A percentile compares a stretch with the other conserved stretches of the same genome.
These are phyloP conservation scores for Eucalyptus marginata DNA, from an alignment of 345 rosid species.

Conservation along the genomic window DNA sequence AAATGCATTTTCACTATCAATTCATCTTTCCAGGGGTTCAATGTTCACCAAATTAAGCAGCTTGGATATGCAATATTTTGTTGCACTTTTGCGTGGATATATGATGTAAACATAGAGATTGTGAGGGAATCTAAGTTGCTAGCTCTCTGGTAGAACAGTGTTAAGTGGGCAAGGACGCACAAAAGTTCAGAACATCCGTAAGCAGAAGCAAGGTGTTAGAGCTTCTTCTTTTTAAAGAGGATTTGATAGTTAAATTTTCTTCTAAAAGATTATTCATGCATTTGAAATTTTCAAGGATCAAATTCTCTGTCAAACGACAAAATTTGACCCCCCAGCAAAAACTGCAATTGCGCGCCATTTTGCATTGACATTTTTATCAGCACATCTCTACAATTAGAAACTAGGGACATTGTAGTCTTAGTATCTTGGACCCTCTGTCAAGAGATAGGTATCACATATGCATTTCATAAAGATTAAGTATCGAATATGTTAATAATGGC, in stretches of 20 bases:
- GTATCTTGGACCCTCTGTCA: neutral
- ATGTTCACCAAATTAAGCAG: too few relatives aligned
- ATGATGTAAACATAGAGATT: neutral
- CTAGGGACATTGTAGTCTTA: neutral
- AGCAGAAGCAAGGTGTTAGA: neutral
- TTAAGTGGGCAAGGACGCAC: neutral
- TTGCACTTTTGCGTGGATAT: neutral
- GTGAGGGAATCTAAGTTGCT: neutral
- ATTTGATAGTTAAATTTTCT: neutral
- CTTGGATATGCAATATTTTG: neutral
- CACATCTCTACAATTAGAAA: neutral
- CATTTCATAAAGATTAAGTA: neutral
- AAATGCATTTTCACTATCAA: neutral
- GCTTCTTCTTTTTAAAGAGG: neutral
- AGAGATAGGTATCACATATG: neutral
- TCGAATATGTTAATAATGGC: neutral
- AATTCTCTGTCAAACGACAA: neutral
- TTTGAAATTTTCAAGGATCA: too few relatives aligned
- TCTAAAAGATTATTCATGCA: neutral
- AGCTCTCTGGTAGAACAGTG: neutral
- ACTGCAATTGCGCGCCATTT: neutral
- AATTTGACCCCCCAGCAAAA: neutral
- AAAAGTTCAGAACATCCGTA: neutral
- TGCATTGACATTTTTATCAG: neutral
- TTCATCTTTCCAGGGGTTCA: too few relatives aligned